phyloP scores from a whole-genome alignment of 2,329 filamentous ascomycete species.

The Colletotrichum cordylinicola region DNA sequence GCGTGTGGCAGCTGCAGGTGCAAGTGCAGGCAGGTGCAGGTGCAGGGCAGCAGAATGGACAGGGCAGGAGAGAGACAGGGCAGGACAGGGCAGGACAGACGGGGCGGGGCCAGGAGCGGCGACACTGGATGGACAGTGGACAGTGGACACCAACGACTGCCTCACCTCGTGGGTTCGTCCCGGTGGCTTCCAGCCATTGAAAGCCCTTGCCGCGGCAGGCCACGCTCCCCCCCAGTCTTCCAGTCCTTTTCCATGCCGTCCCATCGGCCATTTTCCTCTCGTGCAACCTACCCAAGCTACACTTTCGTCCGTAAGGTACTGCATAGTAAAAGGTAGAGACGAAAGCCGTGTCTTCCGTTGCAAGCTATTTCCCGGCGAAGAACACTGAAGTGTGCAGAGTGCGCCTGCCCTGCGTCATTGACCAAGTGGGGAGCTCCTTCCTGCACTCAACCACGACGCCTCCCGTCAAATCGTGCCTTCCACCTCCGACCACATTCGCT shows the following conservation, averaged over 20 bases:
- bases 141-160: not conserved
- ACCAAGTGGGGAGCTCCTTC: not conserved
- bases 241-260: not conserved
- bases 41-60: not conserved
- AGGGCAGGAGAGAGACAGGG: not conserved
- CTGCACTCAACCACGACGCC: not conserved
- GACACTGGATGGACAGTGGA: not conserved
- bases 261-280: not conserved
- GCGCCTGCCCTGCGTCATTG: not conserved
- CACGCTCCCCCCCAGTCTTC: not conserved
- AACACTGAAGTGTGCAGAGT: not conserved
- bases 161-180: slow-evolving; percentile 3
- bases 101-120: not conserved
- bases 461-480: not conserved
- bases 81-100: not conserved
- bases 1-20: slow-evolving; percentile 15
- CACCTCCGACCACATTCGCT: not conserved
- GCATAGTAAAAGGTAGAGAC: not conserved
- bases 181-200: not conserved
- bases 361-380: not conserved
- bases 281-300: not conserved
- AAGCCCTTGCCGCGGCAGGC: not conserved
- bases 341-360: not conserved
- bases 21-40: not conserved
- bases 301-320: not conserved